Conservation (phyloP, 768 basidiomycete genomes). For the Tubosaeta brunneosetosa region DNA sequence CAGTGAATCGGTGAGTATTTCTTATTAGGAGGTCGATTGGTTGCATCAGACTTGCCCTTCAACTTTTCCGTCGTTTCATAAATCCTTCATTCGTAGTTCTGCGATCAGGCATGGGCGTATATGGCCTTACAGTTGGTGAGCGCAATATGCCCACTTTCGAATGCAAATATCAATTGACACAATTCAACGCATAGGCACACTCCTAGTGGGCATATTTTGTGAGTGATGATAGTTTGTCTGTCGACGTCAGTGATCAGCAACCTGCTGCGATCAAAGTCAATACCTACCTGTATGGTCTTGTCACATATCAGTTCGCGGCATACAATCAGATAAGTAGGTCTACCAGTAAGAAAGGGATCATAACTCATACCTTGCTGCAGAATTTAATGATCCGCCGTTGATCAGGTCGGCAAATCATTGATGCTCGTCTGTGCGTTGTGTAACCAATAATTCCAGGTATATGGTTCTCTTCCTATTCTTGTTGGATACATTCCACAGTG, state of each 20-base stretch:
- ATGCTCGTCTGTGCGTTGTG: background rate
- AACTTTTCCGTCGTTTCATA: no score
- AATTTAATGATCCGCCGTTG: constrained; percentile 10
- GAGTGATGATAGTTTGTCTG: background rate
- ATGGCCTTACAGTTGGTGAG: constrained; percentile 5
- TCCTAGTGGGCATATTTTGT: constrained; percentile 20
- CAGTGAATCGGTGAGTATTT: no score
- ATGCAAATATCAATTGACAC: background rate
- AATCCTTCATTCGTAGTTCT: no score
- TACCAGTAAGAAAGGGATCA: no score
- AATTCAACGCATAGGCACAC: constrained; percentile 8
- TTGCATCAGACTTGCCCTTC: no score
- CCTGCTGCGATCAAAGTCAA: constrained; percentile 11
- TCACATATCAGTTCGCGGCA: no score
- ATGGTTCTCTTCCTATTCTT: constrained; percentile 14
- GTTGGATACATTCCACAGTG: constrained; percentile 14
- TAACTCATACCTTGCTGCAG: background rate
- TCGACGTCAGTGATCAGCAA: background rate
- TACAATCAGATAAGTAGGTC: no score
- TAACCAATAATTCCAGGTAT: background rate
- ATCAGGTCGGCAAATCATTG: background rate
- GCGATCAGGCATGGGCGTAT: constrained; percentile 3
- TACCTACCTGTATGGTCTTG: constrained; percentile 1
- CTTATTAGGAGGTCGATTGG: no score
- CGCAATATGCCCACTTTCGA: background rate